Base-by-base conservation (phyloP, 768 basidiomycete genomes). In the Leccinum ochraceum region DNA sequence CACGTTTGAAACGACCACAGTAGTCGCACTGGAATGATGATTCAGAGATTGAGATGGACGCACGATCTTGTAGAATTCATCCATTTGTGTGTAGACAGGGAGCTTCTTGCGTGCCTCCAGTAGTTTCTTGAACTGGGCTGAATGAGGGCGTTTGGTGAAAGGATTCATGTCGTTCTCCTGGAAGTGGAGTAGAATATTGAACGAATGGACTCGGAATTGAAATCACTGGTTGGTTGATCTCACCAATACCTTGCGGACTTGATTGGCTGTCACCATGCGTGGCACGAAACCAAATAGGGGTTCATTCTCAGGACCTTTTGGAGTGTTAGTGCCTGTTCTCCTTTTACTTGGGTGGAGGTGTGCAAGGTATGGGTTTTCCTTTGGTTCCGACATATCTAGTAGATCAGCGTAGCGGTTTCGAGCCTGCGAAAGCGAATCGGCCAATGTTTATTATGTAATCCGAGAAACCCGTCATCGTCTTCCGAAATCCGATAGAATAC, bases 31-130 rank as follows among this genome's bases (percentile, higher is more conserved):
- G 20, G 14, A 46, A 26, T 3, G 48, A 39, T 2, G 24, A 13
- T 5, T 42, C 17, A n/a, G 10, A 32, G 1, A 11, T 9, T 24
- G 5, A 57, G 39, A 56, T 62, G 49, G 32, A 82, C 92, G 77
- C 76, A 92, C 93, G 78, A 95, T 89, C 66, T 89, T 82, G 69
- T 88, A 85, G 74, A 99, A 98, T 51, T 95, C 92, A 59, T 88
- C 83, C 95, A 98, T 96, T 75, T 96, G 92, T 3, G 87, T 76
- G 67, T 83, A 97, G 0, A 99, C 95, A 0, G 97, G 96, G 22
- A 99, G 80, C 71, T 92, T 91, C 79, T 88, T 94, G 59, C 97
- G 86, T 11, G 81, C 76, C 68, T 88, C 88, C 24, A 98, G 74
- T 59, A 98, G 95, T 77, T 91, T 94, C 75, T 79, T 86, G 79